Evolutionary conservation across 2,329 filamentous ascomycete species (phyloP).

Genomic region (Huntiella moniliformis): DNA sequence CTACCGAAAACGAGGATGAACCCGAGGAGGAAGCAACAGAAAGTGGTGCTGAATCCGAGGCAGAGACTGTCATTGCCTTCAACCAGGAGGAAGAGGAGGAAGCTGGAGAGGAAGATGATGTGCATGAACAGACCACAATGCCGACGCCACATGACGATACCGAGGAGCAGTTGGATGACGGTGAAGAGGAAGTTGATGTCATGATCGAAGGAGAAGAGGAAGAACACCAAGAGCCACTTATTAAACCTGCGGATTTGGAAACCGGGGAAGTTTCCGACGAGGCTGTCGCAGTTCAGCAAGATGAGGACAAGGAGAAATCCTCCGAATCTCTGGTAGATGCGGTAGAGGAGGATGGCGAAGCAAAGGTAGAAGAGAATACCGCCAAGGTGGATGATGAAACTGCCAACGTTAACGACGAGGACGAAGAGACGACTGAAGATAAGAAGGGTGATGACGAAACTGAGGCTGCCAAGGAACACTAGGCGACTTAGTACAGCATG

Average conservation of each 20-base stretch:
- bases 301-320: not conserved
- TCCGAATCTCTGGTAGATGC: no score
- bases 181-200: constrained; percentile 8
- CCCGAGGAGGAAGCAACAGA: no score
- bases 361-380: not conserved
- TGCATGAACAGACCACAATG: no score
- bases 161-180: constrained; percentile 19
- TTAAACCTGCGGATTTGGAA: constrained; percentile 19
- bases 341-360: no score
- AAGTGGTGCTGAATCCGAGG: no score
- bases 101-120: not conserved
- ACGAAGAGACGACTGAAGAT: not conserved
- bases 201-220: constrained; percentile 17
- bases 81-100: not conserved
- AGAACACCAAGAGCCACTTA: constrained; percentile 17
- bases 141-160: not conserved
- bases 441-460: constrained; percentile 1
- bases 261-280: constrained; percentile 14
- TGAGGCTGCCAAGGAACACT: not conserved
- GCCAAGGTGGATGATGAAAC: not conserved
- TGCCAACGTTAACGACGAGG: not conserved
- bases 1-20: no score
- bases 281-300: not conserved
- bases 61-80: not conserved
- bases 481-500: not conserved